A percentile compares a stretch with the other conserved stretches of the same genome.
Conservation (phyloP, 495 filamentous ascomycete species). For the Lophiotrema nucula region DNA sequence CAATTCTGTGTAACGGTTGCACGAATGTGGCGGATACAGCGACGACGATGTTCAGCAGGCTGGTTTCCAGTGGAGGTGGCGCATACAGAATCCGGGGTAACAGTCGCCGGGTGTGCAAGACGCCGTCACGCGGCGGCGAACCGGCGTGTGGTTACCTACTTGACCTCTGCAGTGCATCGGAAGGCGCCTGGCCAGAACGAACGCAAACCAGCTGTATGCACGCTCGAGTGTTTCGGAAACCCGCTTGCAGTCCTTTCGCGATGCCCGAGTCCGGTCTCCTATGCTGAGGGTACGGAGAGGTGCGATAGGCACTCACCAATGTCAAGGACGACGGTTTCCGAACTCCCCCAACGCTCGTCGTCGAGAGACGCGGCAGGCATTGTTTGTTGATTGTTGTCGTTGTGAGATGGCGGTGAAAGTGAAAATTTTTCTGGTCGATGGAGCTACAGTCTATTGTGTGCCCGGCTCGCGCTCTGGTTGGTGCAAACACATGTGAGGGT, state of each 20-base stretch:
- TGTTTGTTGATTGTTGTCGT: constrained; percentile 18
- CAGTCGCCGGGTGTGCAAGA: constrained; percentile 1
- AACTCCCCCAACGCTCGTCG: constrained; percentile 23
- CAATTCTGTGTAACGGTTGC: constrained; percentile 2
- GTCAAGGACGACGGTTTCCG: constrained; percentile 39
- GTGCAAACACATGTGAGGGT: constrained; percentile 15
- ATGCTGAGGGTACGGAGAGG: neutral
- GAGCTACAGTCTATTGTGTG: constrained; percentile 9
- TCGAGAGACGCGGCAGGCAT: constrained; percentile 28
- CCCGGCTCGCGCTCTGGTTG: constrained; percentile 9
- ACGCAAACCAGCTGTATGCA: constrained; percentile 8
- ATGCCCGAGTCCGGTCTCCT: no score
- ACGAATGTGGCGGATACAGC: neutral
- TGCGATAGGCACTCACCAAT: constrained; percentile 35
- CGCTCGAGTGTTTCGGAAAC: neutral
- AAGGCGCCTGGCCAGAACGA: constrained; percentile 16
- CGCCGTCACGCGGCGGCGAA: neutral
- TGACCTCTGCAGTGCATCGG: constrained; percentile 10
- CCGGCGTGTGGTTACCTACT: constrained; percentile 20
- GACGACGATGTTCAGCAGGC: constrained; percentile 1
- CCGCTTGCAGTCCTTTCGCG: constrained; percentile 10
- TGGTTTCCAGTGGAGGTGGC: constrained; percentile 11
- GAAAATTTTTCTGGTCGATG: constrained; percentile 21
- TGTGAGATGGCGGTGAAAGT: constrained; percentile 29
- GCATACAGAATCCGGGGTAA: constrained; percentile 23